Conservation (phyloP, 2,329 filamentous ascomycete species). For the Biscogniauxia sp. region DNA sequence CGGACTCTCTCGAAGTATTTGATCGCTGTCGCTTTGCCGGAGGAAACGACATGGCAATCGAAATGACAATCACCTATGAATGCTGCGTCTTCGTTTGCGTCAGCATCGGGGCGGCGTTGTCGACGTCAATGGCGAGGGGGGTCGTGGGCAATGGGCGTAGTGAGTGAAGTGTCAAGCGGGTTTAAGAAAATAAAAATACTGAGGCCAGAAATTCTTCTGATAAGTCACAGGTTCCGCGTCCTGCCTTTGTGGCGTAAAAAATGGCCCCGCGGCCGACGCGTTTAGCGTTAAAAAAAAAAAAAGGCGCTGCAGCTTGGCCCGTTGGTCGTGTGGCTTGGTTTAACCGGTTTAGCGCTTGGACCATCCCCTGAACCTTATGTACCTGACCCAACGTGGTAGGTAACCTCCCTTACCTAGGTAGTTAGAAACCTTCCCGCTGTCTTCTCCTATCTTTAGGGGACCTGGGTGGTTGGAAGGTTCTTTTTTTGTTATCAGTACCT, state of each 20-base stretch:
- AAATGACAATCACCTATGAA: slow-evolving; percentile 13
- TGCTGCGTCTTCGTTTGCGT: not conserved
- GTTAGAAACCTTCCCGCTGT: no score
- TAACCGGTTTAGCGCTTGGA: not conserved
- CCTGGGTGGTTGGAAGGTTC: no score
- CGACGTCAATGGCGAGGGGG: not conserved
- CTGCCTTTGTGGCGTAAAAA: not conserved
- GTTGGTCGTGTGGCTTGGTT: not conserved
- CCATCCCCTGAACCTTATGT: not conserved
- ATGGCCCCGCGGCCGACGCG: not conserved
- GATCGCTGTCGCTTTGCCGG: slow-evolving; percentile 34
- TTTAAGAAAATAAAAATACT: not conserved
- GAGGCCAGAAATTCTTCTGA: slow-evolving; percentile 1
- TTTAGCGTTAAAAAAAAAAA: not conserved
- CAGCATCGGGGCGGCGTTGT: not conserved
- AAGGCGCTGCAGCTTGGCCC: not conserved
- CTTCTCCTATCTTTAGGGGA: not conserved
- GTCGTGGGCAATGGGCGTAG: not conserved
- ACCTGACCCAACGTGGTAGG: not conserved
- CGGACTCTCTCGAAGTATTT: slow-evolving; percentile 33
- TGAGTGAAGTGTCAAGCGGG: not conserved
- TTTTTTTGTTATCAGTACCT: no score
- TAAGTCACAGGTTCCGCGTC: not conserved
- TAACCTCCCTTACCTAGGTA: not conserved
- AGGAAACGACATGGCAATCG: slow-evolving; percentile 33